A percentile compares a stretch with the other conserved stretches of the same genome.
phyloP scores from a whole-genome alignment of 495 filamentous ascomycete species.

The Podospora pseudocomata region DNA sequence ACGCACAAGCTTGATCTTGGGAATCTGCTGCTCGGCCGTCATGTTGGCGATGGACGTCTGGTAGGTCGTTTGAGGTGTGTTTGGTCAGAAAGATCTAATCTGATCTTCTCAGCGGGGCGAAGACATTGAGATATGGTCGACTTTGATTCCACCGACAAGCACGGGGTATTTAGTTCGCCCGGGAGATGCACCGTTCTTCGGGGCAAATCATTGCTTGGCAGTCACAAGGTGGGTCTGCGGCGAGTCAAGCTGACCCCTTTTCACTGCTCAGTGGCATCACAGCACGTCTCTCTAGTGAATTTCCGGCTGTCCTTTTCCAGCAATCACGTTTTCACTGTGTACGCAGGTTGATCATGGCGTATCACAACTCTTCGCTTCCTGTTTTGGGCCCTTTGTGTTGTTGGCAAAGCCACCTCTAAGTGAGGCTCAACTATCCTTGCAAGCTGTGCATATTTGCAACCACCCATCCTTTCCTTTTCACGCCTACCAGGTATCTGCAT shows the following conservation, averaged over 20 bases:
- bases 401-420: no score
- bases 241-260: not conserved
- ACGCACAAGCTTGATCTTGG: constrained; percentile 47
- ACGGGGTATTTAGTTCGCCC: no score
- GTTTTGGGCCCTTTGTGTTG: no score
- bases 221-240: not conserved
- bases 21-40: not conserved
- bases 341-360: no score
- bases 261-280: not conserved
- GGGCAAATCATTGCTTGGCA: not conserved
- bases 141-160: not conserved
- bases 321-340: not conserved
- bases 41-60: not conserved
- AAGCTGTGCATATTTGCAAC: no score
- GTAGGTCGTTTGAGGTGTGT: not conserved
- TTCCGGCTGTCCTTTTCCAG: not conserved
- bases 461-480: no score
- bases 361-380: no score
- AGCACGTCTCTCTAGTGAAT: not conserved
- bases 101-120: not conserved
- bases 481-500: no score
- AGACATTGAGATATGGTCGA: not conserved
- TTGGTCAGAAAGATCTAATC: not conserved
- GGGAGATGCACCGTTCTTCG: no score
- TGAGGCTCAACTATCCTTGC: no score